Conservation (phyloP, 2,329 filamentous ascomycete genomes). For the Pestalotiopsis sp. region DNA sequence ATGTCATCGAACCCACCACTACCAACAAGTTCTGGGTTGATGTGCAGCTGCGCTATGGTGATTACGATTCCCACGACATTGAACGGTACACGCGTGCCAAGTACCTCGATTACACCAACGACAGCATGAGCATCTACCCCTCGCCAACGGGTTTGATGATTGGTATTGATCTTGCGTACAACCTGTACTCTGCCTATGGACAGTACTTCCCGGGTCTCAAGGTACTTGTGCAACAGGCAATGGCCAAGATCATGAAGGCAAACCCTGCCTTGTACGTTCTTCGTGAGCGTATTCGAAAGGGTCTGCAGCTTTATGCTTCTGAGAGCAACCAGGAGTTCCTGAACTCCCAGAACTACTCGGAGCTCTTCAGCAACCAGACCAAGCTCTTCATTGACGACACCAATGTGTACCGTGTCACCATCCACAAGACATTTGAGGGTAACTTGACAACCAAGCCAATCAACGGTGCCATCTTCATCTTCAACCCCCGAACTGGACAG, state of each 20-base stretch:
- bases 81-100: constrained; percentile 97
- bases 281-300: constrained; percentile 96
- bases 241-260: constrained; percentile 99
- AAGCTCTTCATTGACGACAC: constrained; percentile 99
- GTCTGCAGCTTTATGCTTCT: constrained; percentile 94
- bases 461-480: constrained; percentile 99
- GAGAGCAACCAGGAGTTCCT: constrained; percentile 99
- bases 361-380: constrained; percentile 98
- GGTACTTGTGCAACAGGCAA: constrained; percentile 92
- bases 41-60: constrained; percentile 93
- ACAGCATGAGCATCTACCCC: constrained; percentile 98
- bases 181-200: constrained; percentile 95
- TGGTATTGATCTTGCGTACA: constrained; percentile 96
- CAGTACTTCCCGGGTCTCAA: constrained; percentile 99
- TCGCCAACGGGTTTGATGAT: constrained; percentile 98
- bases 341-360: constrained; percentile 99
- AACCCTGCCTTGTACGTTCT: constrained; percentile 96
- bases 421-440: constrained; percentile 99
- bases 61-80: constrained; percentile 99
- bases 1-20: constrained; percentile 88
- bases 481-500: constrained; percentile 98
- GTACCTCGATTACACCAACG: constrained; percentile 97
- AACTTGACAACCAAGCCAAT: constrained; percentile 99
- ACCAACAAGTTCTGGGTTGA: constrained; percentile 99
- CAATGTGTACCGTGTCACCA: constrained; percentile 98